Evolutionary conservation across 768 basidiomycete genomes (phyloP).

Genomic region (Russula emetica): DNA sequence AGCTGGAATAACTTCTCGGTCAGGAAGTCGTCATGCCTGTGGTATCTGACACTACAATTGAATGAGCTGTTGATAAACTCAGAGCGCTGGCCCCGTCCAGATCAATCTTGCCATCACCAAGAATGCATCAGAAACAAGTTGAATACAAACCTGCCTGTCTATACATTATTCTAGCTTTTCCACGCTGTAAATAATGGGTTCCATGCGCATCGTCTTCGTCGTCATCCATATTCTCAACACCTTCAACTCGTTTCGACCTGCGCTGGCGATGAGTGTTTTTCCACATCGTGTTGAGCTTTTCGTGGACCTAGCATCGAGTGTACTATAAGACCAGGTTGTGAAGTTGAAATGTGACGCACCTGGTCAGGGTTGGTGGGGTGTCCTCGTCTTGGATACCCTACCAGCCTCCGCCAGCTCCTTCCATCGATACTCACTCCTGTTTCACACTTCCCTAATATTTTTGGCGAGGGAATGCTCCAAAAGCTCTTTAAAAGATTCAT

Average conservation of each 20-base stretch:
- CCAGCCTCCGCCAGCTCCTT: constrained; percentile 51
- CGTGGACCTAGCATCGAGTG: constrained; percentile 63
- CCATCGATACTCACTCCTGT: constrained; percentile 41
- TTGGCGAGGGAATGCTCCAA: constrained; percentile 41
- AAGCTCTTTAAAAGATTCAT: constrained; percentile 49
- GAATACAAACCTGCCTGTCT: constrained; percentile 49
- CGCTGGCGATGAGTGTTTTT: constrained; percentile 58
- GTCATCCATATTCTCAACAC: constrained; percentile 38
- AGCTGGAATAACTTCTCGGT: constrained; percentile 91
- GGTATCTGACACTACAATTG: constrained; percentile 81
- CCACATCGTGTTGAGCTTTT: constrained; percentile 64
- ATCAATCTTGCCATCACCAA: not conserved
- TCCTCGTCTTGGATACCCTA: constrained; percentile 54
- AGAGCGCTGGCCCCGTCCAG: constrained; percentile 69
- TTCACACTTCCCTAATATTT: constrained; percentile 72
- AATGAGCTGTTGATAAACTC: constrained; percentile 86
- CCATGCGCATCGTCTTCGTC: constrained; percentile 39
- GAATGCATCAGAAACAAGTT: constrained; percentile 30
- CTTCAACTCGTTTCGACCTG: constrained; percentile 30
- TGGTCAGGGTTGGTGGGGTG: constrained; percentile 41
- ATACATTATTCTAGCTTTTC: too few relatives aligned
- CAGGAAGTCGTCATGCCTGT: constrained; percentile 95
- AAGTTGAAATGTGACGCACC: constrained; percentile 55
- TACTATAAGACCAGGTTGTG: constrained; percentile 66
- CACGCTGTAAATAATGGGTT: constrained; percentile 41